These are phyloP conservation scores for Trypanosomatidae sp. DNA, from an alignment of 208 protist genomes.

Conservation along the genomic window DNA sequence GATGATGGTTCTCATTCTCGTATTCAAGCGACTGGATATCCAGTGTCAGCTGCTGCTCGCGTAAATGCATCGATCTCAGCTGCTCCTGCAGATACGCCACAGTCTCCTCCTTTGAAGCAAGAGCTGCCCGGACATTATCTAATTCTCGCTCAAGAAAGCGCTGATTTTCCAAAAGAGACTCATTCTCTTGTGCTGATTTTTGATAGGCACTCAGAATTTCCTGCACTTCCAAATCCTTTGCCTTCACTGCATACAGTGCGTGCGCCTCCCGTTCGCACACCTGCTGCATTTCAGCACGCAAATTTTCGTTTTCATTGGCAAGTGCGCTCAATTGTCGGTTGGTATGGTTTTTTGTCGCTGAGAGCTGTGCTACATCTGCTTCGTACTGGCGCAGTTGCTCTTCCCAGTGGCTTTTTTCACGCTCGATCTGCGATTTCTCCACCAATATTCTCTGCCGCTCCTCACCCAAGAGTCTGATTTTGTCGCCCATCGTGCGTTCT, in stretches of 20 bases:
- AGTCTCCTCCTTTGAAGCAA: conserved; percentile 74
- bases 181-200: conserved; percentile 65
- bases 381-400: conserved; percentile 67
- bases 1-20: conserved; percentile 74
- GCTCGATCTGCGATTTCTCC: conserved; percentile 38
- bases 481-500: conserved; percentile 50
- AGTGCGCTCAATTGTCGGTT: conserved; percentile 70
- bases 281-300: conserved; percentile 56
- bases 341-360: conserved; percentile 68
- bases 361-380: conserved; percentile 73
- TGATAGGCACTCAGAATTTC: conserved; percentile 78
- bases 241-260: conserved; percentile 57
- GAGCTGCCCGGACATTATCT: conserved; percentile 56
- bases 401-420: conserved; percentile 50
- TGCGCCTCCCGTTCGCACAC: conserved; percentile 53
- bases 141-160: conserved; percentile 68
- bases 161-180: conserved; percentile 48
- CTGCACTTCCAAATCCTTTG: conserved; percentile 75
- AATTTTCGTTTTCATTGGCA: conserved; percentile 69
- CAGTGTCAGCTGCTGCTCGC: conserved; percentile 78
- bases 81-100: conserved; percentile 80
- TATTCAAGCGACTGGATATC: conserved; percentile 84
- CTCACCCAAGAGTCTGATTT: conserved; percentile 41
- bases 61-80: conserved; percentile 56
- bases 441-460: conserved; percentile 43